These are phyloP conservation scores for Amaranthus palmeri DNA, from an alignment of 148 eudicot genomes.

Conservation along the genomic window DNA sequence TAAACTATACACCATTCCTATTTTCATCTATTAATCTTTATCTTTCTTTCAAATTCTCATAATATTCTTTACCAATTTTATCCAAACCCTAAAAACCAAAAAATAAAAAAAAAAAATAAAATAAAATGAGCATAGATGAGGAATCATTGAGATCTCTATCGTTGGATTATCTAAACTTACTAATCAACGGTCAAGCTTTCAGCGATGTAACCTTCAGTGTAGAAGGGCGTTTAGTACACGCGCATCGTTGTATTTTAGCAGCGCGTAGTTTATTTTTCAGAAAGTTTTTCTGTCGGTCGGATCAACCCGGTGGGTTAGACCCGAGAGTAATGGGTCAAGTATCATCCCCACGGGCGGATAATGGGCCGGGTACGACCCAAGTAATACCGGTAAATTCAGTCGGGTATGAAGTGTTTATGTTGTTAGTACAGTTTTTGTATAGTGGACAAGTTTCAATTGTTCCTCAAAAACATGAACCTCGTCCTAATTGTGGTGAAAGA, in stretches of 20 bases:
- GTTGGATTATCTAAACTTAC: constrained; percentile 77
- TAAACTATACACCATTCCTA: constrained; percentile 3
- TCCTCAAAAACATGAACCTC: constrained; percentile 85
- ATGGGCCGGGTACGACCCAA: constrained; percentile 9
- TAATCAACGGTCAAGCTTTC: constrained; percentile 95
- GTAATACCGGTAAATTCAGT: constrained; percentile 88
- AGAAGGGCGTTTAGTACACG: constrained; percentile 88
- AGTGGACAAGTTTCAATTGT: constrained; percentile 85
- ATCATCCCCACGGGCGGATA: constrained; percentile 12
- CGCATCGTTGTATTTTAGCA: constrained; percentile 85
- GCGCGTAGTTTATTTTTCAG: constrained; percentile 89
- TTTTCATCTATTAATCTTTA: neutral
- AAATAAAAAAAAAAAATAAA: neutral
- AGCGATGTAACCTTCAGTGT: constrained; percentile 93
- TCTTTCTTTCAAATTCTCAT: neutral
- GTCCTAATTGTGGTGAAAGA: constrained; percentile 88
- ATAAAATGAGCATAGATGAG: constrained; percentile 55
- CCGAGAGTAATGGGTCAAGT: constrained; percentile 22
- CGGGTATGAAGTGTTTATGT: constrained; percentile 83
- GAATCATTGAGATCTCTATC: constrained; percentile 65
- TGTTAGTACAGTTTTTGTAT: constrained; percentile 83
- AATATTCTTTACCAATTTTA: neutral
- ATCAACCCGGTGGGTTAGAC: constrained; percentile 24
- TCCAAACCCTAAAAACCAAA: neutral
- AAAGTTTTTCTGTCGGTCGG: constrained; percentile 82